Base-by-base conservation (phyloP, 2,329 filamentous ascomycete genomes). In the Neobulgaria alba region DNA sequence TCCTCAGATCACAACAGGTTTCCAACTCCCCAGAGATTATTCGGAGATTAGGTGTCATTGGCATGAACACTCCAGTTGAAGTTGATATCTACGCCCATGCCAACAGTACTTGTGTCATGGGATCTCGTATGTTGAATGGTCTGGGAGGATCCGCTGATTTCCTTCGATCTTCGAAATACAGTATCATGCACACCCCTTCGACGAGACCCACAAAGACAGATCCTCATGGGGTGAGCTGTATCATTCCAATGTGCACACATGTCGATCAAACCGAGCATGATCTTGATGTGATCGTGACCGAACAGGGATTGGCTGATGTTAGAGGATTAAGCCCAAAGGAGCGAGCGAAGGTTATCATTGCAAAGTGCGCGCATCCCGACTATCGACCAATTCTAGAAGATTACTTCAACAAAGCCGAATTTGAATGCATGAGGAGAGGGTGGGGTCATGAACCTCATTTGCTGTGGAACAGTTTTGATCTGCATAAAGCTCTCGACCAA, bases 31-130 rank as follows among this genome's bases (percentile, higher is more conserved):
- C 87, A 45, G 87, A 94, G 65, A 88, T 94, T 65, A 94, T 94
- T 67, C 78, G 85, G 41, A 77, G 87, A 18, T 71, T 94, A 1
- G 87, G 87, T 46, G 80, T 88, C 51, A 94, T 95, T 54, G 87
- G 85, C 61, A 94, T 94, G 87, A 94, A 94, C 73, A 94, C 87
- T 0, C 87, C 87, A 16, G 85, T 94, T 34, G 88, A 94, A 66
- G 87, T 94, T 12, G 88, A 94, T 65, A 93, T 94, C 57, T 94
- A 94, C 66, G 88, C 87, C 2, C 87, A 94, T 66, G 88, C 88
- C 55, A 95, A 94, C 75, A 82, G 75, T 47, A 94, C 87, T 40
- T 89, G 84, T 58, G 87, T 94, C 16, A 87, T 92, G 79, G 87
- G 88, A 49, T 82, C 75, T 47, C 80, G 88, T 42, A 92, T 90